Evolutionary conservation across 768 basidiomycete genomes (phyloP), one percentile per base, ranked within the genome.

Genomic region (Postia placenta): DNA sequence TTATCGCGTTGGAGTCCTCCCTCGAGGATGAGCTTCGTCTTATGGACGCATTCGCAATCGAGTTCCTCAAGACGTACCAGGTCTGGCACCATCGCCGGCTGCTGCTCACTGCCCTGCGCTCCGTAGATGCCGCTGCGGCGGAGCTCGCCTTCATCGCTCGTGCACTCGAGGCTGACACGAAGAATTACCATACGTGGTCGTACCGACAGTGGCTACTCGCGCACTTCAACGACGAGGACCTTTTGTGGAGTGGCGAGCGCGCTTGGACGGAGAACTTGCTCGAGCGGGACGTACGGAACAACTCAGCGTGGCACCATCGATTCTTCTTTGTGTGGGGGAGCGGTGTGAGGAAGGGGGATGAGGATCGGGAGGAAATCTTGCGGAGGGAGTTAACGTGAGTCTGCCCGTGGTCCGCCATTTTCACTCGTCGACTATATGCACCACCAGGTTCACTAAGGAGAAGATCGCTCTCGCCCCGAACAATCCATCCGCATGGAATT

Each of bases 131-230:
- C 35, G 59, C 60, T 17, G 61, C 49, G 2, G 74, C 76, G 7
- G 96, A 99, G 66, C 83, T 98, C 47, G 73, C 63, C 28, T 97
- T 96, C 66, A 84, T 92, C 63, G 76, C 82, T 44, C 67, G 70
- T 48, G 82, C 83, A 1, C 78, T 99, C 25, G 69, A 77, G 6
- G 74, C 68, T 19, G 96, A 99, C 62, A 68, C 80, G 39, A 99
- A 99, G 78, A 99, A 99, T 71, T 99, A 99, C 65, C 95, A 98
- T 66, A 98, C 96, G 0, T 99, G 96, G 96, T 89, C 90, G 6
- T 95, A 97, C 67, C 79, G 95, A 5, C 94, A 99, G 65, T 97
- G 93, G 92, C 65, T 93, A 11, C 80, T 96, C 37, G 84, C 88
- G 7, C 81, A 85, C 62, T 94, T 94, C 72, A 81, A 84, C 57